Evolutionary conservation across 345 rosid species (phyloP).

Genomic region (Populus euphratica): DNA sequence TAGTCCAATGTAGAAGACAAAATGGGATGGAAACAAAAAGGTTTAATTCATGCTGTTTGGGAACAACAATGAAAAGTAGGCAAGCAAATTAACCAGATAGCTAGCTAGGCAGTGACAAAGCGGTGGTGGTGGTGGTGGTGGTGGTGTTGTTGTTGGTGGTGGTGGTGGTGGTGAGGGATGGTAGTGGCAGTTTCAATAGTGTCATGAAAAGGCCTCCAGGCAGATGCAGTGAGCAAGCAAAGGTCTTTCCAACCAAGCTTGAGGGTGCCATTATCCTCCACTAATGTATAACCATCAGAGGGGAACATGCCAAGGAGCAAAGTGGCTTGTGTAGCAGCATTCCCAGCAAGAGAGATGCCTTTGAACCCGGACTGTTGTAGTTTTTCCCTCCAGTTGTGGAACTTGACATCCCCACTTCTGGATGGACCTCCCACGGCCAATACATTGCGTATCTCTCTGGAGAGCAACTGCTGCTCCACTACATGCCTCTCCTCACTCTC

Average conservation of each 20-base stretch:
- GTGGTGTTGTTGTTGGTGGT: no score
- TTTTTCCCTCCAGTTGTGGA: constrained; percentile 94
- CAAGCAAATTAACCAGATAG: not conserved
- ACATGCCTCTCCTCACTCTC: constrained; percentile 98
- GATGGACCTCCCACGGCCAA: constrained; percentile 86
- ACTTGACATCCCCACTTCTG: constrained; percentile 64
- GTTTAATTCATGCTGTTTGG: not conserved
- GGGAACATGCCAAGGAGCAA: constrained; percentile 92
- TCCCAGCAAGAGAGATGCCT: constrained; percentile 77
- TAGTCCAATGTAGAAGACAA: not conserved
- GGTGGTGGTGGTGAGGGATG: not conserved
- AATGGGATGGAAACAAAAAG: not conserved
- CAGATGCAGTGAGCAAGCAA: constrained; percentile 95
- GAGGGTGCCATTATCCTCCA: constrained; percentile 85
- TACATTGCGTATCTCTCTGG: constrained; percentile 82
- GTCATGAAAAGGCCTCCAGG: constrained; percentile 73
- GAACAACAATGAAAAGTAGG: not conserved
- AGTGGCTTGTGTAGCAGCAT: constrained; percentile 91
- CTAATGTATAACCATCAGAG: constrained; percentile 88
- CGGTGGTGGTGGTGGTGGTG: constrained; percentile 19
- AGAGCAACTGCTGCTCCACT: constrained; percentile 91
- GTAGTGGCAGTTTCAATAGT: not conserved
- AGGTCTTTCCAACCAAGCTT: constrained; percentile 99
- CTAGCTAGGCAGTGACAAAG: constrained; percentile 8
- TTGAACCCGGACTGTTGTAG: constrained; percentile 80